These are phyloP conservation scores for Aspergillus udagawae DNA, from an alignment of 2,329 filamentous ascomycete genomes.

Conservation along the genomic window DNA sequence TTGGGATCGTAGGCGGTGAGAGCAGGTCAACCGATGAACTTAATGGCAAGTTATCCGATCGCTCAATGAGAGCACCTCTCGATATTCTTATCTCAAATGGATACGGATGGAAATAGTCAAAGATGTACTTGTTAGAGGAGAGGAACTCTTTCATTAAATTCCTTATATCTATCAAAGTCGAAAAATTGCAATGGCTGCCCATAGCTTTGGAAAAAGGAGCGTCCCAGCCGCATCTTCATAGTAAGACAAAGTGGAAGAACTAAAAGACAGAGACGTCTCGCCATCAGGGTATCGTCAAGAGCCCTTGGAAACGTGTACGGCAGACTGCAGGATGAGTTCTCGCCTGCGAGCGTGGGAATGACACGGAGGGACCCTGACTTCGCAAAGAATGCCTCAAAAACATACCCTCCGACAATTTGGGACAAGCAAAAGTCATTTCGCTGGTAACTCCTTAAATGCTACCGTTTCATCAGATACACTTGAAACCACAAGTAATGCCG, in stretches of 20 bases:
- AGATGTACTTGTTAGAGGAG: neutral
- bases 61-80: neutral
- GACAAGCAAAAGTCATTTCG: conserved; percentile 16
- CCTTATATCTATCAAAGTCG: neutral
- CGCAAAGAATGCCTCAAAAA: conserved; percentile 1
- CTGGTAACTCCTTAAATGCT: conserved; percentile 20
- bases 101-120: too few species aligned
- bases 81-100: neutral
- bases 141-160: neutral
- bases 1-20: conserved; percentile 9
- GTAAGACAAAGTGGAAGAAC: conserved; percentile 17
- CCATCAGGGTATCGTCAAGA: conserved; percentile 10
- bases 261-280: conserved; percentile 15
- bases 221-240: conserved; percentile 18
- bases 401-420: conserved; percentile 14
- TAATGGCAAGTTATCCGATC: conserved; percentile 10
- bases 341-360: neutral
- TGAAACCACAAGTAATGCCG: conserved; percentile 7
- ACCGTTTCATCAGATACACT: conserved; percentile 13
- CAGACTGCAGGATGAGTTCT: neutral
- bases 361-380: neutral
- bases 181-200: neutral
- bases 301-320: neutral
- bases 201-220: conserved; percentile 8
- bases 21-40: conserved; percentile 10